These are phyloP conservation scores for Babesia ovis DNA, from an alignment of 169 alveolate genomes.

Conservation along the genomic window DNA sequence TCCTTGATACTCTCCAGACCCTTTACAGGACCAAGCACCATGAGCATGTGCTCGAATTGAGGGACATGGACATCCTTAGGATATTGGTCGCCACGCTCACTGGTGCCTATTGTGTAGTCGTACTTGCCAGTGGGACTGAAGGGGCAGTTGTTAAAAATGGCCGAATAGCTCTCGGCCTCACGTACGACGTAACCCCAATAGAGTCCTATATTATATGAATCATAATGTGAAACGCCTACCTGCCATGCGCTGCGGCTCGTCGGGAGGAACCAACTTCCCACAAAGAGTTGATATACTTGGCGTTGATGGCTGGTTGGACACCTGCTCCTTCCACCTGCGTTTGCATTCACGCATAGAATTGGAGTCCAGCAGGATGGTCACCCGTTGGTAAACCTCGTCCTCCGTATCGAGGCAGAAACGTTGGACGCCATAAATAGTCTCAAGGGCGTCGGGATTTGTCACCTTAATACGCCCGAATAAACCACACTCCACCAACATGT, in stretches of 20 bases:
- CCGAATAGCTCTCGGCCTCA: conserved; percentile 79
- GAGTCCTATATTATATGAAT: conserved; percentile 66
- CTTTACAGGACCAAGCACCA: conserved; percentile 89
- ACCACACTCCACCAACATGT: conserved; percentile 75
- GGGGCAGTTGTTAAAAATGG: conserved; percentile 71
- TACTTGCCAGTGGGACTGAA: conserved; percentile 85
- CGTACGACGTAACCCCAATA: conserved; percentile 94
- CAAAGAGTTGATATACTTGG: conserved; percentile 2
- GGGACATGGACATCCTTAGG: conserved; percentile 61
- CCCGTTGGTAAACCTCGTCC: conserved; percentile 58
- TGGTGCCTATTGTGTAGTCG: conserved; percentile 88
- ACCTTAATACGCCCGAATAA: conserved; percentile 73
- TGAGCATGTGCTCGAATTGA: conserved; percentile 76
- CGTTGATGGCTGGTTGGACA: background rate
- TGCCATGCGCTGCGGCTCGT: conserved; percentile 57
- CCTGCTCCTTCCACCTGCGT: conserved; percentile 44
- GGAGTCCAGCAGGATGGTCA: conserved; percentile 49
- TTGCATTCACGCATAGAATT: conserved; percentile 39
- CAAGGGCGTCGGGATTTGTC: conserved; percentile 45
- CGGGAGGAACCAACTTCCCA: conserved; percentile 53
- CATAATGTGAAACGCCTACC: conserved; percentile 12
- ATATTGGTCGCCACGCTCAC: conserved; percentile 86
- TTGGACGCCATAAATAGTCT: conserved; percentile 33
- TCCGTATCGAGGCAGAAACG: conserved; percentile 21
- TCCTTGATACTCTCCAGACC: conserved; percentile 86